Evolutionary conservation across 2,329 filamentous ascomycete genomes (phyloP), one percentile per base, ranked within the genome.

Genomic region (Cladorrhinum sp.): DNA sequence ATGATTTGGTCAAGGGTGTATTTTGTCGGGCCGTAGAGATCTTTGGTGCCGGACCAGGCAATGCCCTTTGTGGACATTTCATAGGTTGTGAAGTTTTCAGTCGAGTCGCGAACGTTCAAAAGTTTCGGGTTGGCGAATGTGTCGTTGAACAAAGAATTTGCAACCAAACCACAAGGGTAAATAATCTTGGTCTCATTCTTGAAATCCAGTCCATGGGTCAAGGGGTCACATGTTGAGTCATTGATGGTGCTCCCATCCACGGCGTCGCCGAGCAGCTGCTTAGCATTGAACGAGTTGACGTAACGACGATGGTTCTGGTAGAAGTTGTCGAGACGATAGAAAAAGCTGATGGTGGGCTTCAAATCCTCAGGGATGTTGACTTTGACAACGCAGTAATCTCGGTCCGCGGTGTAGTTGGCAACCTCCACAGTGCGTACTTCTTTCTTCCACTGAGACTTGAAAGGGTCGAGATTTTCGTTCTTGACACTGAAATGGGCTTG

Each of bases 221-320:
- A 81, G 0, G 94, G 93, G 36, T 88, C 85, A 75, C 93, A 97
- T 62, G 88, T 83, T 42, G 91, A 89, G 30, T 77, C 77, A 30
- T 82, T 76, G 67, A 98, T 90, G 1, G 84, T 82, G 36, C 67
- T 68, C 60, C 82, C 83, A 30, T 80, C 79, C 18, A 90, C 82
- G 10, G 81, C 82, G 5, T 86, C 79, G 51, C 93, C 95, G 66
- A 88, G 77, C 57, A 99, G 81, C 75, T 99, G 95, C 57, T 90
- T 82, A 60, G 88, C 83, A 71, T 93, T 89, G 70, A 96, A 89
- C 1, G 91, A 96, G 72, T 92, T 90, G 63, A 97, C 95, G 69
- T 99, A 99, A 75, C 94, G 88, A 66, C 95, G 89, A 73, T 99
- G 95, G 73, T 99, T 99, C 76, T 99, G 95, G 79, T 98, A 98